phyloP scores from a whole-genome alignment of 2,329 filamentous ascomycete species.

The Aspergillus proliferans region DNA sequence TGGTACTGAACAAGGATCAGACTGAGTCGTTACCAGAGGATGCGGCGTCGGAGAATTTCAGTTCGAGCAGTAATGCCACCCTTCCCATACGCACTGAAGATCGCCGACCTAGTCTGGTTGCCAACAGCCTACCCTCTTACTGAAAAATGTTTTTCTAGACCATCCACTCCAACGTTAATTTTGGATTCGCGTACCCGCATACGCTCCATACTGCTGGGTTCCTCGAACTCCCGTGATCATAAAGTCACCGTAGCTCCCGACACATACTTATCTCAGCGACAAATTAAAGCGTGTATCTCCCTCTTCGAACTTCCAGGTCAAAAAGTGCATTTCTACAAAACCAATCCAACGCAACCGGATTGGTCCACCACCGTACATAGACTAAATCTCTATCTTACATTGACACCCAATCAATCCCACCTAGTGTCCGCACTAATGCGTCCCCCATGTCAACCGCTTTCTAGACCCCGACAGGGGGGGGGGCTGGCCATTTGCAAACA shows the following conservation, averaged over 20 bases:
- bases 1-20: background rate
- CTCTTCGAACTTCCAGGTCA: conserved; percentile 19
- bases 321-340: conserved; percentile 11
- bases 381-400: conserved; percentile 17
- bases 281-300: conserved; percentile 24
- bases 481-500: conserved; percentile 6
- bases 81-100: background rate
- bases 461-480: conserved; percentile 4
- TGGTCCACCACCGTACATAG: conserved; percentile 1
- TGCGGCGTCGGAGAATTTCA: too few relatives aligned
- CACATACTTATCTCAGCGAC: conserved; percentile 23
- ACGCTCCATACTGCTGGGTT: conserved; percentile 31
- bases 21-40: background rate
- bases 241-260: conserved; percentile 28
- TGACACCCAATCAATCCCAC: conserved; percentile 19
- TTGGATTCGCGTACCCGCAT: conserved; percentile 35
- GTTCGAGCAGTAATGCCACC: too few relatives aligned
- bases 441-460: conserved; percentile 3
- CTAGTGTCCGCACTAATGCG: conserved; percentile 21
- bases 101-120: background rate
- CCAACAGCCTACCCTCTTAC: background rate
- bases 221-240: conserved; percentile 34
- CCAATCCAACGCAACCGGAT: background rate
- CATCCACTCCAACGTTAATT: conserved; percentile 30
- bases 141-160: conserved; percentile 1